Base-by-base conservation (phyloP, 768 basidiomycete species). In the Russula abietina region DNA sequence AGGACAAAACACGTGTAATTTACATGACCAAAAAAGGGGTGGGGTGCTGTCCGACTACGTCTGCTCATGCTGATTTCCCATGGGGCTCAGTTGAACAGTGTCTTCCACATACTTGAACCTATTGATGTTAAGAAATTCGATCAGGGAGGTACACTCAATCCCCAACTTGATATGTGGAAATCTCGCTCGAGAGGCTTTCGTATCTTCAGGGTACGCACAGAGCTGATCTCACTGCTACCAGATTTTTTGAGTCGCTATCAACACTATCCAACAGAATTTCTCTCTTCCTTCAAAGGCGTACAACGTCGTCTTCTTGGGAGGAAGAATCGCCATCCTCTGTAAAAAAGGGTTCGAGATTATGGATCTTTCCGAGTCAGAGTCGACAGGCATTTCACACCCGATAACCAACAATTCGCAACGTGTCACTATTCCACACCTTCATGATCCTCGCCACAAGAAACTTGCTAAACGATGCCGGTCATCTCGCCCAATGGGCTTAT, bases 291-390 rank as follows among this genome's bases (percentile, higher is more conserved):
- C 89, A 0, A 93, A 96, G 71, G 87, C 94, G 0, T 91, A 85
- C 66, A 90, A 93, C 70, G 78, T 97, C 48, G 85, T 93, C 64
- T 98, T 98, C 81, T 77, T 98, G 60, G 93, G 93, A 71, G 89
- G 89, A 10, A 90, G 89, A 75, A 89, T 99, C 64, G 94, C 90
- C 6, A 90, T 99, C 59, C 81, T 97, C 28, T 95, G 95, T 68
- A 86, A 89, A 0, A 92, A 91, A 70, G 94, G 95, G 39, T 97
- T 98, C 69, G 94, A 98, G 74, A 95, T 98, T 69, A 97, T 98
- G 91, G 93, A 98, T 69, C 81, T 98, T 49, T 85, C 85, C 26
- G 91, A 95, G 91, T 96, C 33, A 14, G 77, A 49, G 88, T 73
- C 30, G 8, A 46, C n/a, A 30, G n/a, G 4, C 10, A 17, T 39